Conservation (phyloP, 768 basidiomycete species). For the Hericium coralloides region DNA sequence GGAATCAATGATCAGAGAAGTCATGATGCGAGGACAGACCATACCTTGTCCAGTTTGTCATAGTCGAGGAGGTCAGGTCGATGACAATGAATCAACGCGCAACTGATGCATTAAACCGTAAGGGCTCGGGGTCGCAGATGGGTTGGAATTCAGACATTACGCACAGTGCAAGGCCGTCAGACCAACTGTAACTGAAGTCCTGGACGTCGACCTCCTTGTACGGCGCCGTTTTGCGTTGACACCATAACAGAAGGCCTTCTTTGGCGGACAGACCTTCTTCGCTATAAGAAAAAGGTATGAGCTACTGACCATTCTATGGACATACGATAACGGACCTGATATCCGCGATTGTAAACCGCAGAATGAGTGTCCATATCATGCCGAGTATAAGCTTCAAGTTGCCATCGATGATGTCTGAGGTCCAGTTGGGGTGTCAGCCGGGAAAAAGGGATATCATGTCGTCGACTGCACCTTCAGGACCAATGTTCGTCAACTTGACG, state of each 20-base stretch:
- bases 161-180: constrained; percentile 91
- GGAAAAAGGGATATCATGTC: not conserved
- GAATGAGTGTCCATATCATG: constrained; percentile 97
- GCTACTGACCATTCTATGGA: not conserved
- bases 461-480: constrained; percentile 67
- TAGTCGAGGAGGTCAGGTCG: constrained; percentile 94
- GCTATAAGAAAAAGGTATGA: constrained; percentile 31
- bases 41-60: constrained; percentile 73
- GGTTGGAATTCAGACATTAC: constrained; percentile 22
- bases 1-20: constrained; percentile 2
- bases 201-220: constrained; percentile 91
- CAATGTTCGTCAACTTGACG: constrained; percentile 95
- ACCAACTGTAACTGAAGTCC: constrained; percentile 91
- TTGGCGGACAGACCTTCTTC: constrained; percentile 99
- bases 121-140: constrained; percentile 6
- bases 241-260: constrained; percentile 95
- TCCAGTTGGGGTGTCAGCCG: not conserved
- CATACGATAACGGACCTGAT: constrained; percentile 60
- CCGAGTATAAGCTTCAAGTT: constrained; percentile 97
- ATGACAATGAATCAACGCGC: constrained; percentile 95
- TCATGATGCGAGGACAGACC: constrained; percentile 1
- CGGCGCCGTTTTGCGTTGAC: constrained; percentile 88
- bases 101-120: constrained; percentile 37
- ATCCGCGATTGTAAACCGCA: constrained; percentile 96
- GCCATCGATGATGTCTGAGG: constrained; percentile 95